Evolutionary conservation across 495 filamentous ascomycete genomes (phyloP).

Genomic region (Hypoxylon fuscum): DNA sequence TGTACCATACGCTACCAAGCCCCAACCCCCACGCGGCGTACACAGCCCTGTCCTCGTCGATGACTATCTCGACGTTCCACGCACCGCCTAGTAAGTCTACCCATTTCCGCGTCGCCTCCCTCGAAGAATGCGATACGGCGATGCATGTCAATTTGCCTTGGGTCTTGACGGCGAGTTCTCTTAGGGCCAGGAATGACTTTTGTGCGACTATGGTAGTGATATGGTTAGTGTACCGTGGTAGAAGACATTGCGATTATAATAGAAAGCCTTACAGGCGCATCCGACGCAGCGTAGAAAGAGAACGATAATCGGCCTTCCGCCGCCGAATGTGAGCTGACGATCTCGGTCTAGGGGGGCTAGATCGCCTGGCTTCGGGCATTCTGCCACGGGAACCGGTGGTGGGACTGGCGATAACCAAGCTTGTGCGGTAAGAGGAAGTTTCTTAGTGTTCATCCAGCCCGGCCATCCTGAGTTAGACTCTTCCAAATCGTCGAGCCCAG

Average conservation of each 20-base stretch:
- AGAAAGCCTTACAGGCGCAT: constrained; percentile 57
- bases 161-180: constrained; percentile 54
- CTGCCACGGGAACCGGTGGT: constrained; percentile 55
- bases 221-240: constrained; percentile 20
- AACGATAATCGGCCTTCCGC: constrained; percentile 54
- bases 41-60: constrained; percentile 60
- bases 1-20: constrained; percentile 56
- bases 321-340: constrained; percentile 50
- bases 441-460: constrained; percentile 50
- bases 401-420: constrained; percentile 57
- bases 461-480: constrained; percentile 46
- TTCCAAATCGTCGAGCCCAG: constrained; percentile 39
- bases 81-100: constrained; percentile 58
- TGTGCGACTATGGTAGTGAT: constrained; percentile 57
- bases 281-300: constrained; percentile 65
- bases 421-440: constrained; percentile 57
- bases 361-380: constrained; percentile 53
- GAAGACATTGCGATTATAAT: constrained; percentile 4
- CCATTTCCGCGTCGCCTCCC: constrained; percentile 58
- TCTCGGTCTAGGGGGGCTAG: constrained; percentile 58
- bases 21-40: constrained; percentile 66
- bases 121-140: constrained; percentile 63
- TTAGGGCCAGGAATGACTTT: constrained; percentile 62
- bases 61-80: constrained; percentile 57
- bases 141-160: constrained; percentile 56